phyloP scores from a whole-genome alignment of 2,329 filamentous ascomycete genomes.

The Parastagonospora nodorum region DNA sequence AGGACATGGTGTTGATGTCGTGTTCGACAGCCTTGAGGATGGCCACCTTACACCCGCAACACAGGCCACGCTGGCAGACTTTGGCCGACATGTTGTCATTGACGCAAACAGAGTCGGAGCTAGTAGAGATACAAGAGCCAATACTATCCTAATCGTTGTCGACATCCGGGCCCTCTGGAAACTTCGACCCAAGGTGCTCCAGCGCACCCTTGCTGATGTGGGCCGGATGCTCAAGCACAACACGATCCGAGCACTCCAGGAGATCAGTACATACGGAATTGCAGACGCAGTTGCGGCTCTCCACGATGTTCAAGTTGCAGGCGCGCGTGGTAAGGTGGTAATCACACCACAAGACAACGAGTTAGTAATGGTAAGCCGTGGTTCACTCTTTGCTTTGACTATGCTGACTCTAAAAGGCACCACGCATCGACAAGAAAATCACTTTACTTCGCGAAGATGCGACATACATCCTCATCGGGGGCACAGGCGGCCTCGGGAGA shows the following conservation, averaged over 20 bases:
- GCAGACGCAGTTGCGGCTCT: slow-evolving; percentile 18
- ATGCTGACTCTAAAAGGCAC: slow-evolving; percentile 10
- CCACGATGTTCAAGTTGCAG: slow-evolving; percentile 12
- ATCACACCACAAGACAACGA: slow-evolving; percentile 24
- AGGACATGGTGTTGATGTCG: slow-evolving; percentile 42
- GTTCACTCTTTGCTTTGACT: background rate
- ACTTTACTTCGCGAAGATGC: slow-evolving; percentile 16
- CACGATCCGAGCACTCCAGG: slow-evolving; percentile 13
- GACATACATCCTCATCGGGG: slow-evolving; percentile 33
- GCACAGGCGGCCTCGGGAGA: slow-evolving; percentile 32
- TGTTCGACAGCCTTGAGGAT: slow-evolving; percentile 35
- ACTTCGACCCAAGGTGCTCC: slow-evolving; percentile 17
- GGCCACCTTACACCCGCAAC: slow-evolving; percentile 37
- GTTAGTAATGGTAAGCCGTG: slow-evolving; percentile 22
- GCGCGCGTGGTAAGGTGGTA: slow-evolving; percentile 17
- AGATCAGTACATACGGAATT: slow-evolving; percentile 14
- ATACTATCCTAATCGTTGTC: slow-evolving; percentile 16
- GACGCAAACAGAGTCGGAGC: background rate
- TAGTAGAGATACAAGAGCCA: background rate
- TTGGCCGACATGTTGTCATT: slow-evolving; percentile 18
- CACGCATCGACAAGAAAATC: slow-evolving; percentile 10
- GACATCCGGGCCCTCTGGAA: slow-evolving; percentile 15
- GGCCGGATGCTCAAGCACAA: slow-evolving; percentile 20
- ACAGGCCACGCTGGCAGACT: slow-evolving; percentile 52
- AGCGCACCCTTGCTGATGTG: slow-evolving; percentile 21